Evolutionary conservation across 768 basidiomycete genomes (phyloP), one percentile per base, ranked within the genome.

Genomic region (Filobasidium floriforme): DNA sequence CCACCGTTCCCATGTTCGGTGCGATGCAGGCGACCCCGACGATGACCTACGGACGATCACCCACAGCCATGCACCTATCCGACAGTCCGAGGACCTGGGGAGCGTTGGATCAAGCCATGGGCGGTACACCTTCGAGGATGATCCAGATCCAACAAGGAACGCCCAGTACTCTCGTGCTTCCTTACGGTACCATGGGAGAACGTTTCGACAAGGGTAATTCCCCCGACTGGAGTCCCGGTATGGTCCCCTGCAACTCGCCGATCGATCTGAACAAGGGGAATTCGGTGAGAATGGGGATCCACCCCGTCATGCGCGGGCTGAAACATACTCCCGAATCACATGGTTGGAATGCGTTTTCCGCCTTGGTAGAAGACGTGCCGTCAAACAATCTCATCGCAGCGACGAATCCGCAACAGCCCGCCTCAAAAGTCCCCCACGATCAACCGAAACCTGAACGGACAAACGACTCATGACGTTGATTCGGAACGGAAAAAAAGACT

Each of bases 261-360:
- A 57, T 57, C 24, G 29, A 57, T 28, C 54, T 57, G 26, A 32
- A 22, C 29, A 57, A 57, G 24, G 29, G 54, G 24, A 57, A 57
- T 24, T 15, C 54, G 22, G 12, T 26, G 29, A 24, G 54, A 26
- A 57, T 57, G 54, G 54, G 54, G 15, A 14, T 57, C 15, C 22
- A 57, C n/a, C 54, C 54, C 6, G 26, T 57, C 24, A 15, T 57
- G 29, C 22, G 54, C 12, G 54, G 54, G 14, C n/a, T 57, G 15
- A 57, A 15, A n/a, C 54, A 26, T 57, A 57, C 54, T 15, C 54
- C 54, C 18, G 29, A 24, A 15, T 24, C 22, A 15, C 24, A 57
- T 26, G 54, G 54, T n/a, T 57, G 54, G 54, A 57, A 57, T 57
- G 29, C 54, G 22, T 57, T 57, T 28, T 24, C 54, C 19, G 54